Percentiles rank a stretch among this genome's conserved stretches.
phyloP scores from a whole-genome alignment of 805 yeast genomes.

The Cyberlindnera xishuangbannaensis region DNA sequence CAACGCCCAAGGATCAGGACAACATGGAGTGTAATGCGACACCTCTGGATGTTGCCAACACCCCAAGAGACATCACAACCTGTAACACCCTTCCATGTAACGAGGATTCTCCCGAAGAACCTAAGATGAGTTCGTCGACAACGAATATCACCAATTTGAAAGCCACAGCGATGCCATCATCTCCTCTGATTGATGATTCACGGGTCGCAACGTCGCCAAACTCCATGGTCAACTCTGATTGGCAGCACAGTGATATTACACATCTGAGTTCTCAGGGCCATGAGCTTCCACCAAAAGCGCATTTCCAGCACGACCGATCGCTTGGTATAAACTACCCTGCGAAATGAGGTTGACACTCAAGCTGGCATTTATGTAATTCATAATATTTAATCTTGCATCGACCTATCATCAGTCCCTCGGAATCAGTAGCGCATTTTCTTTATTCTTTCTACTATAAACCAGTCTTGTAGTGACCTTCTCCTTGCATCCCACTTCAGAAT shows the following conservation, averaged over 20 bases:
- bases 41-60: slow-evolving; percentile 17
- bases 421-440: no score
- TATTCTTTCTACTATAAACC: no score
- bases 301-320: slow-evolving; percentile 15
- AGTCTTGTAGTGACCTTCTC: no score
- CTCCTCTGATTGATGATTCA: slow-evolving; percentile 17
- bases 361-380: neutral
- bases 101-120: slow-evolving; percentile 24
- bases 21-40: no score
- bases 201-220: slow-evolving; percentile 13
- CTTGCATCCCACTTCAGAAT: no score
- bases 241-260: slow-evolving; percentile 9
- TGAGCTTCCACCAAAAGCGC: slow-evolving; percentile 18
- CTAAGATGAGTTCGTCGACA: slow-evolving; percentile 2
- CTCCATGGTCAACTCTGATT: slow-evolving; percentile 8
- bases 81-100: slow-evolving; percentile 27
- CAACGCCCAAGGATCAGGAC: slow-evolving; percentile 24
- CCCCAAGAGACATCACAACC: slow-evolving; percentile 27
- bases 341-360: slow-evolving; percentile 1
- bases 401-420: no score
- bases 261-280: slow-evolving; percentile 8
- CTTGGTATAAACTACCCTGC: slow-evolving; percentile 6
- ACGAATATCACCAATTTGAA: slow-evolving; percentile 6
- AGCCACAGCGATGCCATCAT: slow-evolving; percentile 18
- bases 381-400: no score